Evolutionary conservation across 371 early-diverging fungal genomes (phyloP), one percentile per base, ranked within the genome.

Genomic region (Nosema muscidifuracis): DNA sequence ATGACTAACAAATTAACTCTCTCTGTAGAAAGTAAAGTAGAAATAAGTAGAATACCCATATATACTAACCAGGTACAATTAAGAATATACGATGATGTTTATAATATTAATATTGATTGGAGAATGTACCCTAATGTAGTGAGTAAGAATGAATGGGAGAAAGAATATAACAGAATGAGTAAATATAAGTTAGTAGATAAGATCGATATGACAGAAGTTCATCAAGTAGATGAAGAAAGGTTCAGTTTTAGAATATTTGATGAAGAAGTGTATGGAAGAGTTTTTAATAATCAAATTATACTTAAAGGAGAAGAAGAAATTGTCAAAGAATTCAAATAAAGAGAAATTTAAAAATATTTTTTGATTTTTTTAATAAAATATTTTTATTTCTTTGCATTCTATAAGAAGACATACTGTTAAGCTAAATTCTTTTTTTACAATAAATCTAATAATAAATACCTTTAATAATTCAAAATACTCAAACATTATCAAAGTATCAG

Each of bases 211-310:
- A 34, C 15, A 13, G 42, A 40, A 33, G 26, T 44, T 1, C 20
- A 28, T 56, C 2, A 38, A 0, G 60, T 68, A n/a, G 70, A 60
- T 62, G 51, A 34, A 18, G 26, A 43, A 20, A 34, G n/a, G 16
- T 58, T 70, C 28, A 26, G 61, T 18, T 61, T 58, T 42, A 20
- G 30, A 33, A 34, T 70, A 6, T 40, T 38, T 61, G 70, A 53
- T 13, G 24, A 60, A n/a, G 34, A 24, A 10, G 43, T 42, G 4
- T 58, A 70, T 15, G 62, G 43, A 26, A 60, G 36, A 47, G 36
- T 47, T 18, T 43, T 26, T 20, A 36, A 43, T 33, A 20, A 31
- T 16, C 70, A 61, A 24, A 24, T 61, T 15, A 50, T 61, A 6
- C 31, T 58, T 24, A 70, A 61, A 28, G 31, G 61, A 13, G 2